Base-by-base conservation (phyloP, 2,329 filamentous ascomycete genomes). In the Zymoseptoria tritici region DNA sequence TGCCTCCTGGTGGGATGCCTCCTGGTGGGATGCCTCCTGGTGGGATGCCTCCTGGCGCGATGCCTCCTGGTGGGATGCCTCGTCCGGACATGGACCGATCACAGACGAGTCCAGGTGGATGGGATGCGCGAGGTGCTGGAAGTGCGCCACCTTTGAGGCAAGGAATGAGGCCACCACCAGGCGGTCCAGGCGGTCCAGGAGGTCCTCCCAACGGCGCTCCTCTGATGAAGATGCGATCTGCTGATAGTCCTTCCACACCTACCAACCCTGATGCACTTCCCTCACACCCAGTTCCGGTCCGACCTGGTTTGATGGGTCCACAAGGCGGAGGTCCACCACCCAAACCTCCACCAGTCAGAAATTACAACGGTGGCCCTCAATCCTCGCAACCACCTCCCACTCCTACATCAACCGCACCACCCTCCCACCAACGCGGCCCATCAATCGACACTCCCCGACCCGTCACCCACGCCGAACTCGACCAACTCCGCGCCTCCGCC, bases 381-480 rank as follows among this genome's bases (percentile, higher is more conserved):
- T 51, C 8, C 68, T 67, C 57, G 61, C 56, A 55, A 50, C 57
- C 49, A 20, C 49, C 51, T 20, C 59, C 57, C 42, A 68, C 71
- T 22, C 36, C 36, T 6, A 16, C 36, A 13, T 46, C 36, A 46
- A 69, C 68, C 21, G 68, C 70, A 53, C 70, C 74, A 9, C 59
- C 66, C 54, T 57, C 71, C 19, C 63, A 67, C 50, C 58, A 60
- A 21, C 65, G 69, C 20, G 58, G 66, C 46, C 51, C 57, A 4
- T 71, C 69, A 4, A 26, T 60, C 9, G 67, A 68, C 9, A 62
- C 66, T 11, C 58, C 64, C 1, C 62, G 66, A 22, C 88, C 87
- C 0, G 87, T 97, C 3, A 96, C 92, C 0, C 77, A 83, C 2
- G 84, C 89, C 51, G 90, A 96, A 71, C 79, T 99, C 7, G 89